phyloP scores from a whole-genome alignment of 2,329 filamentous ascomycete genomes.

The Neofusicoccum cordaticola region DNA sequence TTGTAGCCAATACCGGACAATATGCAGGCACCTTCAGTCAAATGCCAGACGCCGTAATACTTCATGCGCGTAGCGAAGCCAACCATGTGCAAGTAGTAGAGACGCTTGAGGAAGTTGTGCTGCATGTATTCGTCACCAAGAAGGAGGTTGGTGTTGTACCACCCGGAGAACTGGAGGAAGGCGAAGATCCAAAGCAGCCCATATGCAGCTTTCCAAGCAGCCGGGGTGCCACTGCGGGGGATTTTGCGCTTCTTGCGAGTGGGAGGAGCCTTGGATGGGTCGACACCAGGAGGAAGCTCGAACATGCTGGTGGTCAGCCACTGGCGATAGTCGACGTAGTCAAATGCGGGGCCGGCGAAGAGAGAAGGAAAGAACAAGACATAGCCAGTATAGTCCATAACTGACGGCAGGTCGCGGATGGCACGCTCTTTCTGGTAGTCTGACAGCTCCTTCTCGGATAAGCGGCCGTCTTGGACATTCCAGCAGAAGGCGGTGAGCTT shows the following conservation, averaged over 20 bases:
- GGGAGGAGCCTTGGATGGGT: constrained; percentile 78
- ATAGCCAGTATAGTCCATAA: constrained; percentile 84
- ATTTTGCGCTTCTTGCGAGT: constrained; percentile 90
- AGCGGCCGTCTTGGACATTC: constrained; percentile 91
- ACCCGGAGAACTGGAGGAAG: constrained; percentile 69
- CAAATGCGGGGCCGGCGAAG: constrained; percentile 87
- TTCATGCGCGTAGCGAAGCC: constrained; percentile 80
- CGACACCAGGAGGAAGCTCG: constrained; percentile 74
- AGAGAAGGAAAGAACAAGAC: constrained; percentile 93
- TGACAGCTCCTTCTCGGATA: constrained; percentile 75
- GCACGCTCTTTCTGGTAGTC: constrained; percentile 82
- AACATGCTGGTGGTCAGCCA: constrained; percentile 98
- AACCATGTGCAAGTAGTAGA: constrained; percentile 81
- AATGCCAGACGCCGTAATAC: constrained; percentile 93
- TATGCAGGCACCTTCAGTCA: constrained; percentile 93
- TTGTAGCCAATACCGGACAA: constrained; percentile 92
- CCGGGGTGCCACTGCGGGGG: constrained; percentile 83
- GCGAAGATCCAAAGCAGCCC: constrained; percentile 77
- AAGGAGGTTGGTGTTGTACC: constrained; percentile 64
- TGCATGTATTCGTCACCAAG: constrained; percentile 64
- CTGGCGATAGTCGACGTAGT: constrained; percentile 85
- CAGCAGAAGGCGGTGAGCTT: constrained; percentile 95
- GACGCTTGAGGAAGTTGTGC: constrained; percentile 66
- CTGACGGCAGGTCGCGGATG: constrained; percentile 67
- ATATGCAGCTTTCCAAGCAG: constrained; percentile 68